Base-by-base conservation (phyloP, 352 stramenopile genomes). In the Phytophthora pluvialis region DNA sequence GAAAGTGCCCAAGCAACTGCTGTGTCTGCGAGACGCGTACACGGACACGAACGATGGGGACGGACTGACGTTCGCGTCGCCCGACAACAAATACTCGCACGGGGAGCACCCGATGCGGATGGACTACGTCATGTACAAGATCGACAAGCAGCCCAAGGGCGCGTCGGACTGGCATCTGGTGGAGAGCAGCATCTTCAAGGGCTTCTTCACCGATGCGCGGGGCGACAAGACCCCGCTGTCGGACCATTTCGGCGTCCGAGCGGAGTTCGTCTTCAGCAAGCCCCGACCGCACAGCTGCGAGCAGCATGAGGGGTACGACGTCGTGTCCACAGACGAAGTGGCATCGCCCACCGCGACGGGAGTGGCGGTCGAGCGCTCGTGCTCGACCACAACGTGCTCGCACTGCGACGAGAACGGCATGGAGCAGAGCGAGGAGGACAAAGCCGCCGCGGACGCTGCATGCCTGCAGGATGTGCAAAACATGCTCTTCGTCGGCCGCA, bases 51-150 rank as follows among this genome's bases (percentile, higher is more conserved):
- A 91, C 51, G 79, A 64, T 16, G 66, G 80, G 53, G 71, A 88
- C 43, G 86, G 86, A 5, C 57, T 88, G 44, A 92, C 86, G 40
- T 94, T 94, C 47, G 86, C 81, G 4, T 86, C 83, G 1, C 78
- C 78, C 15, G 86, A 94, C 59, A 94, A 94, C 73, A 88, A 90
- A 55, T 94, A 84, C 59, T 92, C 83, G 46, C 76, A 90, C 55
- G 83, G 86, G 1, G 86, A 94, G 10, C 78, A 91, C 63, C 86
- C 86, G 2, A 94, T 94, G 86, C 80, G 86, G 18, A 94, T 94
- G 86, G 86, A 94, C 57, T 94, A 94, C 51, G 70, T 94, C 18
- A 72, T 94, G 49, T 94, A 92, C 78, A 88, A 89, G 67, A 68
- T 80, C 21, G 26, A 58, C 18, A 63, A 61, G 42, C 43, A 56